Evolutionary conservation across 129 eudicot species (phyloP).

Genomic region (Flaveria trinervia): DNA sequence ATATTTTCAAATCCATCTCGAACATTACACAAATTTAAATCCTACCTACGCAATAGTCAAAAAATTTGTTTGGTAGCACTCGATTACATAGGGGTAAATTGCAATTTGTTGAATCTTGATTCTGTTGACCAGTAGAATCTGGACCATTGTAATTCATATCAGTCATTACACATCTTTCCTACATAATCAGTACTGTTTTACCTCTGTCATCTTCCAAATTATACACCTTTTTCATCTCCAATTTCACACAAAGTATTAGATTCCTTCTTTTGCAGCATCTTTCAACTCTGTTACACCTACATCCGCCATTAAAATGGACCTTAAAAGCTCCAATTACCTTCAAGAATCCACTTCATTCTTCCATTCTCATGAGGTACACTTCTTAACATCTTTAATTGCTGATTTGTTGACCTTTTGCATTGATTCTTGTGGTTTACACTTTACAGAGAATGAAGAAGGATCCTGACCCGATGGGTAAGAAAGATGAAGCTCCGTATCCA

Average conservation of each 20-base stretch:
- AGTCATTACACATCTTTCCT: too few species aligned
- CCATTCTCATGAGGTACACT: neutral
- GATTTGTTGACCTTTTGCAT: too few species aligned
- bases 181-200: slow-evolving; percentile 26
- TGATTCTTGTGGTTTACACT: too few species aligned
- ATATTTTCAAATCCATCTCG: too few species aligned
- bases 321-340: slow-evolving; percentile 15
- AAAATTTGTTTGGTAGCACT: neutral
- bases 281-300: neutral
- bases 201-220: slow-evolving; percentile 30
- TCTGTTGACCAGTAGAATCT: slow-evolving; percentile 16
- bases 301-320: slow-evolving; percentile 13
- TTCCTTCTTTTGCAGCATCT: slow-evolving; percentile 6
- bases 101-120: slow-evolving; percentile 6
- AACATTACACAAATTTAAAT: neutral
- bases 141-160: slow-evolving; percentile 21
- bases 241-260: slow-evolving; percentile 24
- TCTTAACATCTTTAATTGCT: too few species aligned
- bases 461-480: slow-evolving; percentile 46
- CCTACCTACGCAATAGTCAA: neutral
- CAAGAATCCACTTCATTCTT: slow-evolving; percentile 12
- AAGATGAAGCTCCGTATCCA: slow-evolving; percentile 54
- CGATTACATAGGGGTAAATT: neutral
- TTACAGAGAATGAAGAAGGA: too few species aligned
- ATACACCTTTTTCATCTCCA: slow-evolving; percentile 25